phyloP scores from a whole-genome alignment of 345 rosid species.

The Melaleuca quinquenervia region DNA sequence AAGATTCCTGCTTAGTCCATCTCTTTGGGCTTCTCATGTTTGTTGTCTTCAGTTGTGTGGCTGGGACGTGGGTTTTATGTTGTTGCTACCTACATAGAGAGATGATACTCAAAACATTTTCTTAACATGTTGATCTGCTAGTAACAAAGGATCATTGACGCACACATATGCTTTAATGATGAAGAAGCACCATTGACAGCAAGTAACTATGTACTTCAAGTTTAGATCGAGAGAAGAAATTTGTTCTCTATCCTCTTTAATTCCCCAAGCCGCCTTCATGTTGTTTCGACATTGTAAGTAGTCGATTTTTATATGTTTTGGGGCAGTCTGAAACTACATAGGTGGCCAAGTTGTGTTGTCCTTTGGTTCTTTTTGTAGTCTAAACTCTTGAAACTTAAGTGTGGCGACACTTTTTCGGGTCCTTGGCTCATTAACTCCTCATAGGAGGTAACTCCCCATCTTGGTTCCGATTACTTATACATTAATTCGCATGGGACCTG shows the following conservation, averaged over 20 bases:
- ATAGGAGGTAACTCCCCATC: neutral
- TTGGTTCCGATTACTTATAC: neutral
- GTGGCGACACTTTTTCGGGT: neutral
- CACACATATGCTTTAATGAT: neutral
- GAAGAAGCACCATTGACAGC: neutral
- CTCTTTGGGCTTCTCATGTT: neutral
- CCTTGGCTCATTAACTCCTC: neutral
- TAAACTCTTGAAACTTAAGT: neutral
- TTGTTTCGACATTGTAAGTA: neutral
- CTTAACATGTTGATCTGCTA: neutral
- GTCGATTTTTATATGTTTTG: neutral
- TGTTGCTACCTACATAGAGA: neutral
- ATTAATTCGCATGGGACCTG: neutral
- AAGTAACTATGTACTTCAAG: neutral
- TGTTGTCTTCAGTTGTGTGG: neutral
- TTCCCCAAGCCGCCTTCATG: neutral
- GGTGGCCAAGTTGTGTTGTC: neutral
- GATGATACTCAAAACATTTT: neutral
- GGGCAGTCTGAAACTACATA: neutral
- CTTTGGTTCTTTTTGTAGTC: neutral
- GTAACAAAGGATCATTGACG: neutral
- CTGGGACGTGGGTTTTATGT: neutral
- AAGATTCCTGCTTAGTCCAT: neutral
- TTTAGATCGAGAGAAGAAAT: neutral
- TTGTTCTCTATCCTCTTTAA: neutral